Percentiles rank a stretch among this genome's conserved stretches.
phyloP scores from a whole-genome alignment of 192 early-diverging fungal species.

The Coemansia sp. region DNA sequence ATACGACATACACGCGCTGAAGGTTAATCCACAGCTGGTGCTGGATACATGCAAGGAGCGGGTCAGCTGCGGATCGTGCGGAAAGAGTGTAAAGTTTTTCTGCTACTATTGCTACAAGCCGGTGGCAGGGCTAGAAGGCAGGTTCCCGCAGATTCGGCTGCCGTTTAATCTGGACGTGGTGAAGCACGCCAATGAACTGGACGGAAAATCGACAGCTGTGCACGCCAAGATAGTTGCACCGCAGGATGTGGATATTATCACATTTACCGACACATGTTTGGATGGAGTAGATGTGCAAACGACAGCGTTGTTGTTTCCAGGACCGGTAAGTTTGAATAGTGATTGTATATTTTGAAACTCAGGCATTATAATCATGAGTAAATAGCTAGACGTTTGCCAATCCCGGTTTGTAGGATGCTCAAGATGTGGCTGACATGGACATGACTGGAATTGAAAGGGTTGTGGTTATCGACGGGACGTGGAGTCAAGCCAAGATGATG shows the following conservation, averaged over 20 bases:
- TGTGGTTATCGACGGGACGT: slow-evolving; percentile 95
- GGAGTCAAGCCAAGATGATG: slow-evolving; percentile 79
- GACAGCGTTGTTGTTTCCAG: slow-evolving; percentile 81
- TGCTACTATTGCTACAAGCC: slow-evolving; percentile 70
- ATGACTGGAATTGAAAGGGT: slow-evolving; percentile 67
- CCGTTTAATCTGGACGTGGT: slow-evolving; percentile 76
- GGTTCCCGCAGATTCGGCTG: slow-evolving; percentile 64
- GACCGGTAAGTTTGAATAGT: slow-evolving; percentile 42
- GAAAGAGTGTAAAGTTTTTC: slow-evolving; percentile 67
- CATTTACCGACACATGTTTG: slow-evolving; percentile 54
- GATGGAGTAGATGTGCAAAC: slow-evolving; percentile 64
- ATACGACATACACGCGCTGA: slow-evolving; percentile 42
- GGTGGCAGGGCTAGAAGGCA: slow-evolving; percentile 50
- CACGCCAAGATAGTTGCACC: slow-evolving; percentile 82
- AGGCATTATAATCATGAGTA: no score
- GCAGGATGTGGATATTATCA: slow-evolving; percentile 65
- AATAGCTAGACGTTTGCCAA: no score
- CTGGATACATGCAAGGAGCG: slow-evolving; percentile 51
- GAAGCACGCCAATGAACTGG: slow-evolving; percentile 75
- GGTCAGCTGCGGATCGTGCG: slow-evolving; percentile 60
- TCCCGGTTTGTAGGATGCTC: slow-evolving; percentile 52
- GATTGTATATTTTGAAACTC: no score
- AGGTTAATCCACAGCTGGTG: slow-evolving; percentile 24
- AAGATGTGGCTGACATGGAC: slow-evolving; percentile 67
- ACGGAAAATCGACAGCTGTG: slow-evolving; percentile 85